Evolutionary conservation across 441 rosid genomes (phyloP).

Genomic region (Macaranga tanarius): DNA sequence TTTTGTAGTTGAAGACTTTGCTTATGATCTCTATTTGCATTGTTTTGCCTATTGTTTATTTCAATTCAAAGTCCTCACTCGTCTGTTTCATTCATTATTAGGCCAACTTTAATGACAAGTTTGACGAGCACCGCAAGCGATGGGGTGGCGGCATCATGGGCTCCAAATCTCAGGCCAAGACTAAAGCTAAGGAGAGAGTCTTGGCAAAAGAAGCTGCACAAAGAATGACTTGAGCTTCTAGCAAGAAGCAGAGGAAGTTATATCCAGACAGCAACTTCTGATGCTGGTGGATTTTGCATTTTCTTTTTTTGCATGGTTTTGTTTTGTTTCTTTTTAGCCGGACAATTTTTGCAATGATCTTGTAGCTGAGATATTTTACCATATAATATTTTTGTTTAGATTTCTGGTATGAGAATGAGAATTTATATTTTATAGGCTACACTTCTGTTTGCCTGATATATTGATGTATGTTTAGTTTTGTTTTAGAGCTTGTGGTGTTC

Average conservation of each 20-base stretch:
- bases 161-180: slow-evolving; percentile 83
- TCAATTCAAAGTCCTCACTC: neutral
- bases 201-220: slow-evolving; percentile 89
- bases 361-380: neutral
- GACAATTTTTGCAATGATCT: slow-evolving; percentile 5
- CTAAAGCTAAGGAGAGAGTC: slow-evolving; percentile 74
- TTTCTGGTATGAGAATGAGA: neutral
- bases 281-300: neutral
- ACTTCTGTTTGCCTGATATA: neutral
- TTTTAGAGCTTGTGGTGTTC: too few relatives aligned
- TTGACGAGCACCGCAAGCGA: slow-evolving; percentile 78
- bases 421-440: neutral
- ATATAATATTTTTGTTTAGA: neutral
- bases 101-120: slow-evolving; percentile 94
- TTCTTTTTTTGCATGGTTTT: neutral
- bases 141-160: slow-evolving; percentile 99
- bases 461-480: too few relatives aligned
- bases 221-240: slow-evolving; percentile 47
- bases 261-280: too few relatives aligned
- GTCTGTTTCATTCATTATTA: slow-evolving; percentile 16
- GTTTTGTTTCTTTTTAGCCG: neutral
- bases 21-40: too few relatives aligned
- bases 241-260: neutral
- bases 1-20: too few relatives aligned
- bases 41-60: neutral